Conservation (phyloP, 805 yeast genomes). For the Ogataea nonfermentans region DNA sequence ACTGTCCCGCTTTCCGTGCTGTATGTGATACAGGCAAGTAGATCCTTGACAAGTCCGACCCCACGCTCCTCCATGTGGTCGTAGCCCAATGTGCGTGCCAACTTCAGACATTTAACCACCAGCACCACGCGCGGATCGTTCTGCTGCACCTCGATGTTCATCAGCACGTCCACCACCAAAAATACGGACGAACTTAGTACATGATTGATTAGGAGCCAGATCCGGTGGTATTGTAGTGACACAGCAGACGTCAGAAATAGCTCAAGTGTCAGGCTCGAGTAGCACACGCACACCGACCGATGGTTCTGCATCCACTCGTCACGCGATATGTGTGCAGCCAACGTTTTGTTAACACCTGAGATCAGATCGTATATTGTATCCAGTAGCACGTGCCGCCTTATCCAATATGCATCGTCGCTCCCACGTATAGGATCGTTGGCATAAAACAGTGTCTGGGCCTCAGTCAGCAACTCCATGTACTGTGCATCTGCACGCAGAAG, state of each 20-base stretch:
- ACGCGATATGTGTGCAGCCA: neutral
- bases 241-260: slow-evolving; percentile 3
- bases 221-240: neutral
- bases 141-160: slow-evolving; percentile 3
- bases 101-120: slow-evolving; percentile 3
- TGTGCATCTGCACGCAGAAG: neutral
- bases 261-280: slow-evolving; percentile 4
- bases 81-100: slow-evolving; percentile 1
- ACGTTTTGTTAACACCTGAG: slow-evolving; percentile 1
- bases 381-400: slow-evolving; percentile 1
- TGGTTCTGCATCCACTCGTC: slow-evolving; percentile 5
- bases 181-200: slow-evolving; percentile 3
- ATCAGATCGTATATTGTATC: slow-evolving; percentile 4
- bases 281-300: slow-evolving; percentile 3
- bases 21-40: slow-evolving; percentile 2
- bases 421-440: neutral
- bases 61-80: slow-evolving; percentile 6
- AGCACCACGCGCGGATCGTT: slow-evolving; percentile 4
- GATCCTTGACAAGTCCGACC: neutral
- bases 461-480: neutral
- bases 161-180: slow-evolving; percentile 5
- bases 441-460: neutral
- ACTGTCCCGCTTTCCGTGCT: neutral
- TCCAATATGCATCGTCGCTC: slow-evolving; percentile 3
- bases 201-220: slow-evolving; percentile 4